These are phyloP conservation scores for Nepenthes mirabilis DNA, from an alignment of 148 eudicot species.

Conservation along the genomic window DNA sequence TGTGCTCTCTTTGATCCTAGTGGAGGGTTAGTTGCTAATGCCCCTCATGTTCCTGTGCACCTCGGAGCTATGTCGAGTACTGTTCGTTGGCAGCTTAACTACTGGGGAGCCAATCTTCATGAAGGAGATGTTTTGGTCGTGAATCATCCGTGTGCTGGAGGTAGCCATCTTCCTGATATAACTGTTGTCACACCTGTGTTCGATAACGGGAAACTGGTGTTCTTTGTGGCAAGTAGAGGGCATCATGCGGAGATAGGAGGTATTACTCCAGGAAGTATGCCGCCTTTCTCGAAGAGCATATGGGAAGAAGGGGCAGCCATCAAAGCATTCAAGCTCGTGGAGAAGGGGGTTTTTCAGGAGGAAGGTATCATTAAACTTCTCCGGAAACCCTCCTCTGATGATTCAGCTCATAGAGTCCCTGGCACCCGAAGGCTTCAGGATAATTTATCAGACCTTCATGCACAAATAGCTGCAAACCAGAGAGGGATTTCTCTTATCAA, in stretches of 20 bases:
- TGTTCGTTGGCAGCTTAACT: conserved; percentile 72
- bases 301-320: conserved; percentile 99
- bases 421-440: conserved; percentile 93
- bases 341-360: conserved; percentile 86
- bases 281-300: conserved; percentile 91
- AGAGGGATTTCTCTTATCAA: conserved; percentile 95
- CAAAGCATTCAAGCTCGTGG: conserved; percentile 93
- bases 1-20: conserved; percentile 96
- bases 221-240: conserved; percentile 95
- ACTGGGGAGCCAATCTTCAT: conserved; percentile 69
- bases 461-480: conserved; percentile 96
- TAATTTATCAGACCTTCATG: conserved; percentile 87
- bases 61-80: conserved; percentile 99
- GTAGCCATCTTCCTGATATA: conserved; percentile 97
- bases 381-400: conserved; percentile 43
- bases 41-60: conserved; percentile 99
- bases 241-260: conserved; percentile 99
- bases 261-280: conserved; percentile 99
- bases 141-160: conserved; percentile 94
- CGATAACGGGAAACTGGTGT: conserved; percentile 53
- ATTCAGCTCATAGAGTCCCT: conserved; percentile 48
- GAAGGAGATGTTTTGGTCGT: conserved; percentile 93
- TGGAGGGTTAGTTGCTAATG: conserved; percentile 95
- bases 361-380: conserved; percentile 84
- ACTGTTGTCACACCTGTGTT: conserved; percentile 92